These are phyloP conservation scores for Penicillium waksmanii DNA, from an alignment of 495 filamentous ascomycete genomes.

Conservation along the genomic window DNA sequence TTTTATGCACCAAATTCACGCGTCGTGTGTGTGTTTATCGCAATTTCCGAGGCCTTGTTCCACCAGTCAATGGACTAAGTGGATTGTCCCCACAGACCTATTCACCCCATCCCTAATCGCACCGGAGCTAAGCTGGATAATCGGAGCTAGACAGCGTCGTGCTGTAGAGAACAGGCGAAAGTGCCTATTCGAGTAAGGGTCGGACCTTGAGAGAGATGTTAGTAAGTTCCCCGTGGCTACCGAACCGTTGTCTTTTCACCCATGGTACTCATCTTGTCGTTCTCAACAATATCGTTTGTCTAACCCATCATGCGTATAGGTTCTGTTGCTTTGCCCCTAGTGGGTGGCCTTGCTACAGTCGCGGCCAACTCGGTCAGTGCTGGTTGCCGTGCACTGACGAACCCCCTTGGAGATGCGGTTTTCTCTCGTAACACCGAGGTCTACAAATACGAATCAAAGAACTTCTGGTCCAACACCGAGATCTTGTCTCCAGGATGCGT, in stretches of 20 bases:
- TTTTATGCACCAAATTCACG: neutral
- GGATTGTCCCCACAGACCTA: constrained; percentile 13
- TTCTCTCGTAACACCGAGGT: constrained; percentile 28
- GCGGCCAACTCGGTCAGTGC: constrained; percentile 6
- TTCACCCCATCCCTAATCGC: constrained; percentile 3
- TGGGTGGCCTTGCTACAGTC: constrained; percentile 15
- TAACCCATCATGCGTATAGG: constrained; percentile 26
- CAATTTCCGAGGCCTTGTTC: constrained; percentile 14
- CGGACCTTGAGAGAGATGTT: neutral
- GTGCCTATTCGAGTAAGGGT: constrained; percentile 12
- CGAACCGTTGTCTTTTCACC: neutral
- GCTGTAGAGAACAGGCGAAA: constrained; percentile 7
- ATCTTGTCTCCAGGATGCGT: constrained; percentile 38
- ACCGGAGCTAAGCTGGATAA: neutral
- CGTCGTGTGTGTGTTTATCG: constrained; percentile 5
- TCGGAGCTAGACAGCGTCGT: constrained; percentile 5
- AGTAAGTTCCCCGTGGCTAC: neutral
- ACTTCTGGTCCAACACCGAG: constrained; percentile 47
- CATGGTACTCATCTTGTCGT: neutral
- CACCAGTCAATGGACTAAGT: constrained; percentile 18
- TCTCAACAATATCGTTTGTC: neutral
- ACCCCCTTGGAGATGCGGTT: constrained; percentile 23
- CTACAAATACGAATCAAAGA: constrained; percentile 35
- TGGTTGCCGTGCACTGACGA: constrained; percentile 29
- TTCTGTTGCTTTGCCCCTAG: constrained; percentile 26